Evolutionary conservation across 768 basidiomycete genomes (phyloP).

Genomic region (Tricholoma terreum): DNA sequence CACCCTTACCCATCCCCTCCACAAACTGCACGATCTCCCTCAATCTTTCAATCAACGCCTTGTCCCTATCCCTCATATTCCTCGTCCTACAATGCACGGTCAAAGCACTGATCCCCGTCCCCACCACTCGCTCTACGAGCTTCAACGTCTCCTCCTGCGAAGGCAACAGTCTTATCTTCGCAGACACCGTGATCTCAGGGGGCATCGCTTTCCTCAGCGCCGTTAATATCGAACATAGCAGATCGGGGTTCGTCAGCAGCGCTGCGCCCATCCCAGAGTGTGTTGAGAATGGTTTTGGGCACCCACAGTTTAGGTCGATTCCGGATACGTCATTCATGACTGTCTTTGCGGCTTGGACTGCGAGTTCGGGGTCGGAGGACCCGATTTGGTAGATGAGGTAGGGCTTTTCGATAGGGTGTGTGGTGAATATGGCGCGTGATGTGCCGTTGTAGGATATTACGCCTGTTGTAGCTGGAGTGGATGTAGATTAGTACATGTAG

Average conservation of each 20-base stretch:
- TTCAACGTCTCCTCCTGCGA: slow-evolving; percentile 84
- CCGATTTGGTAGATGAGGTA: slow-evolving; percentile 96
- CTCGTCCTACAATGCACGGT: slow-evolving; percentile 96
- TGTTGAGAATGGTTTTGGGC: slow-evolving; percentile 94
- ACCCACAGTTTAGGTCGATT: slow-evolving; percentile 96
- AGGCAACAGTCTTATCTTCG: slow-evolving; percentile 89
- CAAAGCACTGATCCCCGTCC: slow-evolving; percentile 83
- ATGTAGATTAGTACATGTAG: neutral
- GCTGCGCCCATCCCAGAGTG: slow-evolving; percentile 97
- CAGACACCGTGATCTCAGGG: slow-evolving; percentile 81
- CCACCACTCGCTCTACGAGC: slow-evolving; percentile 84
- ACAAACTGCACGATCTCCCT: slow-evolving; percentile 87
- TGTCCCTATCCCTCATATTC: slow-evolving; percentile 83
- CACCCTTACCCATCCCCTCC: slow-evolving; percentile 61
- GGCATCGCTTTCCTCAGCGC: slow-evolving; percentile 73
- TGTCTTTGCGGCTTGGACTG: slow-evolving; percentile 85
- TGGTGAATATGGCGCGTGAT: slow-evolving; percentile 83
- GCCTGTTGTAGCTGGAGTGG: slow-evolving; percentile 69
- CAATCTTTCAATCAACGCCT: slow-evolving; percentile 74
- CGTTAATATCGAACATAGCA: slow-evolving; percentile 83
- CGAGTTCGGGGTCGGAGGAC: slow-evolving; percentile 83
- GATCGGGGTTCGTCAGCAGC: slow-evolving; percentile 85
- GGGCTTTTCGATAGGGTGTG: slow-evolving; percentile 92
- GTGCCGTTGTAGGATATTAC: slow-evolving; percentile 85
- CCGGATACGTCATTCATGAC: slow-evolving; percentile 90